Conservation (phyloP, 306 rosid genomes). For the Prunus fruticosa region DNA sequence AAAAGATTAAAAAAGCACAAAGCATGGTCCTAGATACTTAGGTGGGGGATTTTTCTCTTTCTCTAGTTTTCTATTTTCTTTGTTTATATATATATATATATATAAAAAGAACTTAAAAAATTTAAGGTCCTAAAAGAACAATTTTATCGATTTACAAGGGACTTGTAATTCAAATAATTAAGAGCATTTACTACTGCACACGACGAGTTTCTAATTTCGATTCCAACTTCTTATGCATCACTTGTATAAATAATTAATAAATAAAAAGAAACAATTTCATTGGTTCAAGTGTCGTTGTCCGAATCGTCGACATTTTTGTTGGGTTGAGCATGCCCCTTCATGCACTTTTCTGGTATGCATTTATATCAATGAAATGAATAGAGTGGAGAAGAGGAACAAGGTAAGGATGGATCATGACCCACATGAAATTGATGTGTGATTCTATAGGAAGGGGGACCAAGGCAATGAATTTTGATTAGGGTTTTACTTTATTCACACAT, state of each 20-base stretch:
- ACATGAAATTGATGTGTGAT: constrained; percentile 69
- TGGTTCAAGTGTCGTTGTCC: constrained; percentile 53
- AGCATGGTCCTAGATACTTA: constrained; percentile 36
- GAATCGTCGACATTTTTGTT: constrained; percentile 31
- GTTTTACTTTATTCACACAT: constrained; percentile 42
- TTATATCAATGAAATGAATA: constrained; percentile 30
- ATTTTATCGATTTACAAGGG: neutral
- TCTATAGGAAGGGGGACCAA: constrained; percentile 50
- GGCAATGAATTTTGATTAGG: constrained; percentile 42
- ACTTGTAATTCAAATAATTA: no score
- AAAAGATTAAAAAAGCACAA: constrained; percentile 33
- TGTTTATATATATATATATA: neutral
- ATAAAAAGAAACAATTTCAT: neutral
- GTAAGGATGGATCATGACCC: constrained; percentile 41
- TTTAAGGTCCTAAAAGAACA: constrained; percentile 2
- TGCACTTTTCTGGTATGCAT: constrained; percentile 25
- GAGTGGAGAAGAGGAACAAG: constrained; percentile 29
- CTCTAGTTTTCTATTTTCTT: neutral
- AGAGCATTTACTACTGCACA: no score
- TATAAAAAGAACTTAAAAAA: neutral
- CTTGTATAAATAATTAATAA: no score
- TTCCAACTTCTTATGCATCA: fast-evolving
- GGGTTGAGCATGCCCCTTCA: constrained; percentile 9
- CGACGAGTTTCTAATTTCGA: no score
- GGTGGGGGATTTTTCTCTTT: neutral